phyloP scores from a whole-genome alignment of 1,284 basidiomycete species.

The Hymenochaete sp. region DNA sequence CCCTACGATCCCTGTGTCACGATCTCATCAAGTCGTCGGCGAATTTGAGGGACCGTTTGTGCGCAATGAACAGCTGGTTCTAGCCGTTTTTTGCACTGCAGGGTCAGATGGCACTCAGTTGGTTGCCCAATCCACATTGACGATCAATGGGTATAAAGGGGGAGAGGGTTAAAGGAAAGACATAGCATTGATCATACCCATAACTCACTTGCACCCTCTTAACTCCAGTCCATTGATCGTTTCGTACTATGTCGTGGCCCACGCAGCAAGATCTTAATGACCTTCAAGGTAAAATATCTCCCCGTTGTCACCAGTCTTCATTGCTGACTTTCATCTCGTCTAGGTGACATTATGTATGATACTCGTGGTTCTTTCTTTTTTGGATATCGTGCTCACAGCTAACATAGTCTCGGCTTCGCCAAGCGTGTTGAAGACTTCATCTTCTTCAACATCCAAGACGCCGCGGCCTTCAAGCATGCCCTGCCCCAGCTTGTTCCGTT shows the following conservation, averaged over 20 bases:
- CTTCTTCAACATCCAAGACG: conserved; percentile 28
- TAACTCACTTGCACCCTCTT: too few relatives aligned
- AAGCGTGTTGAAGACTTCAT: conserved; percentile 28
- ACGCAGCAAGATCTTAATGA: conserved; percentile 16
- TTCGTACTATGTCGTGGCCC: conserved; percentile 11
- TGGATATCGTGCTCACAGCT: neutral
- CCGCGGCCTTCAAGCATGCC: conserved; percentile 25
- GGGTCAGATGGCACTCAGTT: too few relatives aligned
- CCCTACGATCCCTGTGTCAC: too few relatives aligned
- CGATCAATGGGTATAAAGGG: too few relatives aligned
- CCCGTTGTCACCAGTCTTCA: neutral
- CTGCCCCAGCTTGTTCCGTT: conserved; percentile 26
- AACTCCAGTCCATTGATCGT: neutral
- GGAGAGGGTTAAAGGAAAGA: too few relatives aligned
- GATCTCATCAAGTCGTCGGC: too few relatives aligned
- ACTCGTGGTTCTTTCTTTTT: neutral
- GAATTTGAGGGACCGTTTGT: too few relatives aligned
- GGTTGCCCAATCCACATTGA: too few relatives aligned
- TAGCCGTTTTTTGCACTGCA: too few relatives aligned
- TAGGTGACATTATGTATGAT: conserved; percentile 16
- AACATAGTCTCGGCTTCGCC: conserved; percentile 15
- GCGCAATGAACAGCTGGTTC: too few relatives aligned
- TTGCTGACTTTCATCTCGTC: neutral
- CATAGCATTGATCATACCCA: too few relatives aligned
- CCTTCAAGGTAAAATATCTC: conserved; percentile 13